Evolutionary conservation across 2,329 filamentous ascomycete species (phyloP).

Genomic region (Aureobasidium sp.): DNA sequence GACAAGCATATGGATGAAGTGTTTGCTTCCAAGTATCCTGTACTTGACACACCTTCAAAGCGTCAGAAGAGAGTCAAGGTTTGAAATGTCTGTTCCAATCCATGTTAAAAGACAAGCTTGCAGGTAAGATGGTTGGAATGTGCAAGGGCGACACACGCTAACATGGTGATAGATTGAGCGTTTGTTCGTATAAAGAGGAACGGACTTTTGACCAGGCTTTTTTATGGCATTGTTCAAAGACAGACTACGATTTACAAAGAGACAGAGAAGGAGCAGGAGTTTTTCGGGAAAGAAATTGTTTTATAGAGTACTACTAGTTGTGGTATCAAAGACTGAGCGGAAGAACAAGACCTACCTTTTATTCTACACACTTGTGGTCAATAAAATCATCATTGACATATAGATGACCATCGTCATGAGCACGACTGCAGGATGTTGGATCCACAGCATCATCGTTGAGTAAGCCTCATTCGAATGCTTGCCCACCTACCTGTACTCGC

Average conservation of each 20-base stretch:
- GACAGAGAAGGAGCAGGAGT: not conserved
- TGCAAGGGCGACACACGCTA: not conserved
- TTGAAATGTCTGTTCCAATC: not conserved
- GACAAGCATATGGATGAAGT: not conserved
- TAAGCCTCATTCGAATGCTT: not conserved
- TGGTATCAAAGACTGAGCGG: not conserved
- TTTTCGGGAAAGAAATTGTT: too few relatives aligned
- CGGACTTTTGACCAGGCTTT: not conserved
- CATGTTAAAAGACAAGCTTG: not conserved
- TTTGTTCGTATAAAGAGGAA: not conserved
- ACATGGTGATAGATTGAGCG: not conserved
- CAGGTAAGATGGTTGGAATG: not conserved
- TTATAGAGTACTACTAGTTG: not conserved
- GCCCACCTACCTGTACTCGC: not conserved
- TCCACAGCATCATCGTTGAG: not conserved
- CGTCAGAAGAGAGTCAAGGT: not conserved
- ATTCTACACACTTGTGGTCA: not conserved
- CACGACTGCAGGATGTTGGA: not conserved
- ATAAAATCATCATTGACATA: not conserved
- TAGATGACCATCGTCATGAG: not conserved
- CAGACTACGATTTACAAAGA: not conserved
- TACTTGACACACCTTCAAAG: not conserved
- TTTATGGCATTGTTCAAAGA: not conserved
- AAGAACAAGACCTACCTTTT: not conserved
- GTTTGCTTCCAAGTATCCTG: not conserved